A percentile compares a stretch with the other conserved stretches of the same genome.
phyloP scores from a whole-genome alignment of 192 early-diverging fungal species.

The Mortierella claussenii region DNA sequence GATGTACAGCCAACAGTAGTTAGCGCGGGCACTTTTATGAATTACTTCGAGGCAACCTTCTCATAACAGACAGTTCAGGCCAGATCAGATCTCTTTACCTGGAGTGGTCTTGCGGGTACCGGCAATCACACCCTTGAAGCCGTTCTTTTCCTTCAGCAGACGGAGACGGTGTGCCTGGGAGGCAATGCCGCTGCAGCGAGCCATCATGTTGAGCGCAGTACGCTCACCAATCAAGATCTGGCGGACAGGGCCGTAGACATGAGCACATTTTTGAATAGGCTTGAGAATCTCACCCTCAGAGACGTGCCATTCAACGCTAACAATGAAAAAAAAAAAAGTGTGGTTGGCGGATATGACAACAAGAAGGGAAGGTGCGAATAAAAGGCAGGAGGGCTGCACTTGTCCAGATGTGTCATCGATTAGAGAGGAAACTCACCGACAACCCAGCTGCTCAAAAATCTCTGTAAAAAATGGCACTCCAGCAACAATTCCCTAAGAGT shows the following conservation, averaged over 20 bases:
- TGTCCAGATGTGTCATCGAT: too few relatives aligned
- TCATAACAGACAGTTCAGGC: too few relatives aligned
- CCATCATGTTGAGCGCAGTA: slow-evolving; percentile 93
- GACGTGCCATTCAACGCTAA: slow-evolving; percentile 85
- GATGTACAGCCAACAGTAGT: too few relatives aligned
- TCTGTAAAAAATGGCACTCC: slow-evolving; percentile 97
- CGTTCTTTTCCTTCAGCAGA: slow-evolving; percentile 71
- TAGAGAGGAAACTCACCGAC: slow-evolving; percentile 79
- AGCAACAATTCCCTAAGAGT: slow-evolving; percentile 89
- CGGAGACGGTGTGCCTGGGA: slow-evolving; percentile 62
- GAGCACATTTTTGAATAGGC: slow-evolving; percentile 78
- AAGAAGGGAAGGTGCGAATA: too few relatives aligned
- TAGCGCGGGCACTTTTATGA: too few relatives aligned
- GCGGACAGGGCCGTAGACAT: slow-evolving; percentile 85
- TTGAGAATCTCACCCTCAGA: slow-evolving; percentile 85
- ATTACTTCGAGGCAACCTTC: too few relatives aligned
- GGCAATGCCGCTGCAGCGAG: slow-evolving; percentile 94
- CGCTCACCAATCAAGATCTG: slow-evolving; percentile 93
- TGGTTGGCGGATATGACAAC: background rate
- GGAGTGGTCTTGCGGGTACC: slow-evolving; percentile 99
- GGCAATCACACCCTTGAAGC: slow-evolving; percentile 89
- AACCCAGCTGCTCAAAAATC: slow-evolving; percentile 91
- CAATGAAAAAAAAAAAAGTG: slow-evolving; percentile 1
- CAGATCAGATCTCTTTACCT: too few relatives aligned
- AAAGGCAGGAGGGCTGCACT: too few relatives aligned